Conservation (phyloP, 257 asterid genomes). For the Handroanthus guayacan region DNA sequence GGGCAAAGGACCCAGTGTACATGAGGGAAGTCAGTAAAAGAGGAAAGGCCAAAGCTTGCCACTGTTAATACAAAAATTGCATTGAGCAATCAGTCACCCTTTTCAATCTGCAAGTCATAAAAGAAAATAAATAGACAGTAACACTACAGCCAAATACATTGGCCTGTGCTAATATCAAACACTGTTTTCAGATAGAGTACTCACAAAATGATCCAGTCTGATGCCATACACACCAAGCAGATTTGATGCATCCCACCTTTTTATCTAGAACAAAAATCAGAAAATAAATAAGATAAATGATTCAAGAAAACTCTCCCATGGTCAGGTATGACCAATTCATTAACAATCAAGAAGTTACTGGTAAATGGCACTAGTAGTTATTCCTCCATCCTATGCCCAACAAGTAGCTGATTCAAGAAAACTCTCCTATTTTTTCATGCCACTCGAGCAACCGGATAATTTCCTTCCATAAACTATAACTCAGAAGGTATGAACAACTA, state of each 20-base stretch:
- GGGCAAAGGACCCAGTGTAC: slow-evolving; percentile 77
- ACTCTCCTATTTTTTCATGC: background rate
- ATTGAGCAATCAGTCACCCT: slow-evolving; percentile 75
- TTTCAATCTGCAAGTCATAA: slow-evolving; percentile 62
- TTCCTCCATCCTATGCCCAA: background rate
- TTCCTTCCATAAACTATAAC: slow-evolving; percentile 8
- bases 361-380: slow-evolving; percentile 12
- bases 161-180: slow-evolving; percentile 25
- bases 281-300: slow-evolving; percentile 18
- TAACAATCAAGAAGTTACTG: background rate
- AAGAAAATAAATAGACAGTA: slow-evolving; percentile 44
- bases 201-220: slow-evolving; percentile 77
- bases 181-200: slow-evolving; percentile 40
- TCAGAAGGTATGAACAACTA: background rate
- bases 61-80: slow-evolving; percentile 90
- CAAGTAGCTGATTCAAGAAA: background rate
- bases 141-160: slow-evolving; percentile 24
- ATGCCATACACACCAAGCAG: slow-evolving; percentile 70
- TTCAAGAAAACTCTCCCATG: slow-evolving; percentile 4
- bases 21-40: slow-evolving; percentile 80
- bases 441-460: background rate
- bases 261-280: slow-evolving; percentile 53
- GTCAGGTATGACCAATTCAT: slow-evolving; percentile 16
- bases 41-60: slow-evolving; percentile 86
- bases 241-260: slow-evolving; percentile 54